Evolutionary conservation across 768 basidiomycete species (phyloP).

Genomic region (Coprinopsis strossmayeri): DNA sequence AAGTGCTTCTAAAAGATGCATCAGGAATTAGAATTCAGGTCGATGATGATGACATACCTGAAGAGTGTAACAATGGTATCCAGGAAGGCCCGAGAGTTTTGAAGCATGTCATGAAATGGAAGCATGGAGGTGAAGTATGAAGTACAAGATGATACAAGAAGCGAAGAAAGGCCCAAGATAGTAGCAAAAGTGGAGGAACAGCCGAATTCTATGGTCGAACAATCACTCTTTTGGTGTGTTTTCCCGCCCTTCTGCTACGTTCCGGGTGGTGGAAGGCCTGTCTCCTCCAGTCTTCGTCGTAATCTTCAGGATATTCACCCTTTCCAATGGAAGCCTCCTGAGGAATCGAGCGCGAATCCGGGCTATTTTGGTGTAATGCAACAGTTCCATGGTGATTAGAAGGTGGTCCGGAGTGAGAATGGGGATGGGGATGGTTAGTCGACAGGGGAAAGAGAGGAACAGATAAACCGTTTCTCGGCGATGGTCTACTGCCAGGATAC

Average conservation of each 20-base stretch:
- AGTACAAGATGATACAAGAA: slow-evolving; percentile 4
- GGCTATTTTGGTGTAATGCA: slow-evolving; percentile 23
- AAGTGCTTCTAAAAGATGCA: background rate
- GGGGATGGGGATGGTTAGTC: slow-evolving; percentile 23
- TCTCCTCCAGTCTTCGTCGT: slow-evolving; percentile 69
- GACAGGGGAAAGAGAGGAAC: slow-evolving; percentile 29
- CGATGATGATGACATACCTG: slow-evolving; percentile 1
- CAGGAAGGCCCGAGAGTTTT: slow-evolving; percentile 1
- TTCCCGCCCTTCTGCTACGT: slow-evolving; percentile 70
- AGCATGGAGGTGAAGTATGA: slow-evolving; percentile 6
- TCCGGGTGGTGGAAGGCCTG: slow-evolving; percentile 69
- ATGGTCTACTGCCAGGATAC: slow-evolving; percentile 27
- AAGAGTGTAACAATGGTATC: slow-evolving; percentile 3
- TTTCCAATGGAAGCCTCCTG: slow-evolving; percentile 33
- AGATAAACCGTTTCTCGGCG: slow-evolving; percentile 23
- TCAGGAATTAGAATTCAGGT: background rate
- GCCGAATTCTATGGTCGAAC: slow-evolving; percentile 34
- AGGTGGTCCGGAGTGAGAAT: slow-evolving; percentile 21
- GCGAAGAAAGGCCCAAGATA: background rate
- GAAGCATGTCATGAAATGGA: slow-evolving; percentile 6
- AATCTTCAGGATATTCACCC: slow-evolving; percentile 41
- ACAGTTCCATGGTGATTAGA: slow-evolving; percentile 30
- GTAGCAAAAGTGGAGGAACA: background rate
- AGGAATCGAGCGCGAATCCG: slow-evolving; percentile 40
- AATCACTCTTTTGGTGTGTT: slow-evolving; percentile 71